Base-by-base conservation (phyloP, 1,139 yeast species). In the Geotrichum armillariae region DNA sequence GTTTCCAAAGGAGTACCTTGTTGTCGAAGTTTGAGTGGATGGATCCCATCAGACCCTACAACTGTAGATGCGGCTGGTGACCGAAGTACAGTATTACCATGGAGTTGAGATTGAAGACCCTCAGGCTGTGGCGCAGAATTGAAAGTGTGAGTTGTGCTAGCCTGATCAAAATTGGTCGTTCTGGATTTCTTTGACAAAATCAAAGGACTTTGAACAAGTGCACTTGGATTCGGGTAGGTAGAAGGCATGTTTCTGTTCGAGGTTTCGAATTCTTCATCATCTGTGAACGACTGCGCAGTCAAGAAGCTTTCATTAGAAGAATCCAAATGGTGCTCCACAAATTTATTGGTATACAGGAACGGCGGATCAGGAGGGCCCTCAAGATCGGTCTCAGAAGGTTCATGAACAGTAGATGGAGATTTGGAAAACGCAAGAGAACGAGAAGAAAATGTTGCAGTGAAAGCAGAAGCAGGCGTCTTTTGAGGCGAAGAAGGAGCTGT, bases 271-370 rank as follows among this genome's bases (percentile, higher is more conserved):
- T 20, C 46, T 29, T 50, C 52, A 11, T 27, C 43, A 17, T 21
- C 43, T 11, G 35, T 11, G 12, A 20, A 16, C 8, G 47, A 33
- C 33, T 39, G 23, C 8, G 53, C 53, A 25, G 49, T 47, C 33
- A 36, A 18, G 20, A 36, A 50, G 21, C 44, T 41, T 22, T 50
- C 53, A 32, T 41, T 47, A 11, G 53, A 50, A 5, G 52, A 49
- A 6, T 52, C 58, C n/a, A n/a, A n/a, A 12, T 50, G 50, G 17
- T 55, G 47, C 16, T 35, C 39, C 8, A 47, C 41, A 2, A 8
- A 14, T 4, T 21, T 33, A 2, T 33, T 20, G 7, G 41, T 21
- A 11, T n/a, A 12, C n/a, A 21, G 22, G 37, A 47, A 47, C 4
- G 43, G 36, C 2, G 52, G 52, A 12, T 14, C 38, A 4, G 52